phyloP scores from a whole-genome alignment of 2,329 filamentous ascomycete species.

The Nigrospora sphaerica region DNA sequence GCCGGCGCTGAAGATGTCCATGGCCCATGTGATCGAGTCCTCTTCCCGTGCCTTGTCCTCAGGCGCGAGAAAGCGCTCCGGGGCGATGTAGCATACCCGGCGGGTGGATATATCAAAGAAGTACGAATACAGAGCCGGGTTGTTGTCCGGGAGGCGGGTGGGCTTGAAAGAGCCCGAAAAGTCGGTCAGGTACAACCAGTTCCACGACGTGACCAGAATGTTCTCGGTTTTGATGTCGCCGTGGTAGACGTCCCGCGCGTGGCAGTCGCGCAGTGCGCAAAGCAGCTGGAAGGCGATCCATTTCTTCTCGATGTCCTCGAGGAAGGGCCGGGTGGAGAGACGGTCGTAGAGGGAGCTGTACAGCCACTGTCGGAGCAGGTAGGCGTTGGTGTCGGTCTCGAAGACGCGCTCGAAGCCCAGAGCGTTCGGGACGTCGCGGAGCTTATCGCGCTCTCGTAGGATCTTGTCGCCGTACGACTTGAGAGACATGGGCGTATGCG shows the following conservation, averaged over 20 bases:
- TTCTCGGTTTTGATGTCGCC: conserved; percentile 99
- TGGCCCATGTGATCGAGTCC: conserved; percentile 72
- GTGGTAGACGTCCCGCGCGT: conserved; percentile 82
- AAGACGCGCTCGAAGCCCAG: conserved; percentile 84
- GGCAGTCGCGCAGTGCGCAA: conserved; percentile 86
- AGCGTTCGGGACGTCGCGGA: conserved; percentile 84
- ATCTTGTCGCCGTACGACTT: conserved; percentile 73
- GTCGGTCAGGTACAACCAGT: conserved; percentile 97
- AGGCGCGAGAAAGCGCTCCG: conserved; percentile 77
- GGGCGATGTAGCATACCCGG: conserved; percentile 89
- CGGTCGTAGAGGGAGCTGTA: conserved; percentile 97
- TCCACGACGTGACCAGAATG: conserved; percentile 94
- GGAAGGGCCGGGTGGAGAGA: conserved; percentile 88
- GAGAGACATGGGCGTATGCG: conserved; percentile 74
- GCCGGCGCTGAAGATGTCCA: conserved; percentile 96
- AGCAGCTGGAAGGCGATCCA: conserved; percentile 96
- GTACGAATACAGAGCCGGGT: conserved; percentile 94
- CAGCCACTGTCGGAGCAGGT: conserved; percentile 88
- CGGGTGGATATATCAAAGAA: conserved; percentile 93
- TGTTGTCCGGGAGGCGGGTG: conserved; percentile 87
- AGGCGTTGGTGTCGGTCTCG: conserved; percentile 86
- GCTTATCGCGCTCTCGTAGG: conserved; percentile 67
- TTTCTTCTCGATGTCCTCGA: conserved; percentile 97
- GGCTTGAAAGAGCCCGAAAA: conserved; percentile 96
- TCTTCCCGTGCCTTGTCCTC: conserved; percentile 57